A percentile compares a stretch with the other conserved stretches of the same genome.
phyloP scores from a whole-genome alignment of 345 rosid species.

The Barbarea vulgaris region DNA sequence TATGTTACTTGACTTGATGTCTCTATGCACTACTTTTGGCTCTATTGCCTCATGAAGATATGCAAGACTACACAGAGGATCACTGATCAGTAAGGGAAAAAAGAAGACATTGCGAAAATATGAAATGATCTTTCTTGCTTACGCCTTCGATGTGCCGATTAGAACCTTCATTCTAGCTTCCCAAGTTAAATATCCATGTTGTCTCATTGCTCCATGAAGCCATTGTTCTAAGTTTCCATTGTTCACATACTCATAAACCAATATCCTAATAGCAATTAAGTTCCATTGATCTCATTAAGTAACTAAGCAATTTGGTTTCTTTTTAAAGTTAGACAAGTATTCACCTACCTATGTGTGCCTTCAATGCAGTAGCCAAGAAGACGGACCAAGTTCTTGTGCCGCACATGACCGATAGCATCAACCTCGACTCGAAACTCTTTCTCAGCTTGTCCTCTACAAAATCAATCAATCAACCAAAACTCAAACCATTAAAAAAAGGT shows the following conservation, averaged over 20 bases:
- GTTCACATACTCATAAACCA: slow-evolving; percentile 89
- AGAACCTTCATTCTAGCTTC: slow-evolving; percentile 85
- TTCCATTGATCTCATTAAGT: slow-evolving; percentile 12
- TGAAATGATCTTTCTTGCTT: slow-evolving; percentile 36
- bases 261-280: slow-evolving; percentile 53
- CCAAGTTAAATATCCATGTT: slow-evolving; percentile 81
- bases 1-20: slow-evolving; percentile 94
- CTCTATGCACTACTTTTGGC: slow-evolving; percentile 97
- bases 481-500: neutral
- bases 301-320: slow-evolving; percentile 46
- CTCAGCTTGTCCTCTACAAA: slow-evolving; percentile 86
- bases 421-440: slow-evolving; percentile 91
- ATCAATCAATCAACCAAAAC: slow-evolving; percentile 13
- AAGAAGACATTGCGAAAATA: neutral
- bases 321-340: slow-evolving; percentile 29
- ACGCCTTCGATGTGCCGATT: slow-evolving; percentile 90
- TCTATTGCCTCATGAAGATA: slow-evolving; percentile 98
- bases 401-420: slow-evolving; percentile 92
- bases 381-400: slow-evolving; percentile 91
- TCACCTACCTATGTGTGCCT: slow-evolving; percentile 82
- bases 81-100: neutral
- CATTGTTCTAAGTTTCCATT: slow-evolving; percentile 92
- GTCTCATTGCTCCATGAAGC: slow-evolving; percentile 81
- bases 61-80: slow-evolving; percentile 65
- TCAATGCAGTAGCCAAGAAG: slow-evolving; percentile 94